Percentiles rank a stretch among this genome's conserved stretches.
phyloP scores from a whole-genome alignment of 345 rosid species.

The Isatis tinctoria region DNA sequence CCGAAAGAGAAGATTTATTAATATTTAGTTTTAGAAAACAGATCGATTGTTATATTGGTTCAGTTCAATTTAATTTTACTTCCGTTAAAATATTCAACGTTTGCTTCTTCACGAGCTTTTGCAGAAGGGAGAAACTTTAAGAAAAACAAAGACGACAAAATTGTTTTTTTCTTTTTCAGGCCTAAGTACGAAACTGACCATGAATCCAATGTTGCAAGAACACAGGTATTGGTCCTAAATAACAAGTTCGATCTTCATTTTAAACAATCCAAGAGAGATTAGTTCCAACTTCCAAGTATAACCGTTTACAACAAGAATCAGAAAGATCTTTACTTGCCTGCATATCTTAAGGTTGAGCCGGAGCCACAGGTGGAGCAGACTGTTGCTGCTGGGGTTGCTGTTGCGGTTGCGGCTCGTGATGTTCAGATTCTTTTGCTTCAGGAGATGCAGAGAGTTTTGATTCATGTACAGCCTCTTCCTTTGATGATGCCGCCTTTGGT shows the following conservation, averaged over 20 bases:
- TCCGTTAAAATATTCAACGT: background rate
- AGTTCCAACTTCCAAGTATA: constrained; percentile 12
- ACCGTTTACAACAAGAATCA: constrained; percentile 19
- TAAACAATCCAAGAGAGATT: constrained; percentile 1
- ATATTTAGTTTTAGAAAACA: background rate
- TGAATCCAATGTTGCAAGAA: constrained; percentile 24
- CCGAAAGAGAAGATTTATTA: too few relatives aligned
- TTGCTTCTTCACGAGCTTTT: background rate
- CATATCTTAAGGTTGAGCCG: constrained; percentile 21
- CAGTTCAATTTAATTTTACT: background rate
- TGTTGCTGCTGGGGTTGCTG: constrained; percentile 8
- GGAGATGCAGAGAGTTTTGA: constrained; percentile 9
- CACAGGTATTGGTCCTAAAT: constrained; percentile 22
- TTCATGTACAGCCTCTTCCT: constrained; percentile 33
- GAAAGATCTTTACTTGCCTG: constrained; percentile 4
- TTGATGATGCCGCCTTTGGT: constrained; percentile 47
- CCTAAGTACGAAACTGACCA: constrained; percentile 19
- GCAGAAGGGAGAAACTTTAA: background rate
- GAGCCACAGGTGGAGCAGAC: constrained; percentile 9
- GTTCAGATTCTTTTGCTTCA: constrained; percentile 23
- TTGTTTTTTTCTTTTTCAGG: constrained; percentile 3
- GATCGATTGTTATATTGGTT: background rate
- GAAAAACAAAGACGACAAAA: constrained; percentile 8
- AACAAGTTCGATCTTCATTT: constrained; percentile 17
- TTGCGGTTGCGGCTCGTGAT: background rate